phyloP scores from a whole-genome alignment of 2,329 filamentous ascomycete species.

The Xylaria sp. region DNA sequence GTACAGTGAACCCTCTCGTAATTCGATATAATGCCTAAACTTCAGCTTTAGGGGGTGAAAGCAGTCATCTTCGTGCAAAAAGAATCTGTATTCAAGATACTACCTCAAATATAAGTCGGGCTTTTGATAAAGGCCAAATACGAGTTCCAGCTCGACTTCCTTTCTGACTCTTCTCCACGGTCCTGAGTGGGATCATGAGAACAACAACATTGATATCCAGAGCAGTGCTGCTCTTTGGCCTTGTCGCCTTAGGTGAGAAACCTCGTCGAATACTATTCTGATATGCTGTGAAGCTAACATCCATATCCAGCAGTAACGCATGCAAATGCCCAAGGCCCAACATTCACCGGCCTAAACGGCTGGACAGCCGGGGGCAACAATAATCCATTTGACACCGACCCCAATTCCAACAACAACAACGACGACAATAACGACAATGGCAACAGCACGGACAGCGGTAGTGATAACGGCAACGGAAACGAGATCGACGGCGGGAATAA shows the following conservation, averaged over 20 bases:
- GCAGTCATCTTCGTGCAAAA: neutral
- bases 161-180: neutral
- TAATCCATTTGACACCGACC: constrained; percentile 21
- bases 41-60: constrained; percentile 16
- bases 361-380: constrained; percentile 3
- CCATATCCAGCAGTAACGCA: constrained; percentile 3
- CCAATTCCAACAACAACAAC: constrained; percentile 7
- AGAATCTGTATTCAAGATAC: neutral
- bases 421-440: neutral
- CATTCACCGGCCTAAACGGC: neutral
- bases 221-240: constrained; percentile 22
- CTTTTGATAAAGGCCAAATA: neutral
- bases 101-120: neutral
- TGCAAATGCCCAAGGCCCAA: constrained; percentile 16
- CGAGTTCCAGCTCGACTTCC: neutral
- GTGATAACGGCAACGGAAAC: neutral
- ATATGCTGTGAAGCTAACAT: neutral
- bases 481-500: neutral
- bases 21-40: neutral
- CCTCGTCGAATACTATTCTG: neutral
- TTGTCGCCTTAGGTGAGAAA: constrained; percentile 31
- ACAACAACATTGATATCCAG: constrained; percentile 1
- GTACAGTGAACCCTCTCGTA: neutral
- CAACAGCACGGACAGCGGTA: neutral
- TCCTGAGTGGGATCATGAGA: constrained; percentile 19